Base-by-base conservation (phyloP, 768 basidiomycete genomes). In the Tylopilus intermedius region DNA sequence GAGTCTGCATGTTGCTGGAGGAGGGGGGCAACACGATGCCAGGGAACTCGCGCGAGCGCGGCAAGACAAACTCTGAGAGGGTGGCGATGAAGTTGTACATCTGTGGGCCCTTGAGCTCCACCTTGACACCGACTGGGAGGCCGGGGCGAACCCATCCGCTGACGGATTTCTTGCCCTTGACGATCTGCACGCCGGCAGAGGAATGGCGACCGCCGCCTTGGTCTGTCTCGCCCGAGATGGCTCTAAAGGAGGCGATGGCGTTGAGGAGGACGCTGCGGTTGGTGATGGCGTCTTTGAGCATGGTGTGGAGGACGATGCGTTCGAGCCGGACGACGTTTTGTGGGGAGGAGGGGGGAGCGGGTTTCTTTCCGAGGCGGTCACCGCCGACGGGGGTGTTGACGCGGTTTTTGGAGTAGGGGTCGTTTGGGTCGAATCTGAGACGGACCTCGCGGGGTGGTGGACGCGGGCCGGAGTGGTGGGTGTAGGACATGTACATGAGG, bases 81-180 rank as follows among this genome's bases (percentile, higher is more conserved):
- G 83, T 84, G 51, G 82, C 82, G 51, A 98, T 75, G 71, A 98
- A 97, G 61, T 91, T 88, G 74, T 91, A 97, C 94, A 98, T 97
- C 60, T 86, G 82, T 45, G 88, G 84, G 13, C 94, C 94, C 65
- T 82, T 84, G 60, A 99, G 72, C 66, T 90, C 90, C 55, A 97
- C 92, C 73, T 94, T 94, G 58, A 81, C 91, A 54, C 92, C 93
- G 18, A 87, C 74, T 0, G 95, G 91, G 45, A 90, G 67, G 22
- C 88, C 87, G 0, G 84, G 82, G 32, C 95, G 78, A 37, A 94
- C 80, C 90, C 92, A 98, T 0, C 88, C 86, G 32, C 87, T 69
- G 71, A 88, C 64, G 67, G 79, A 74, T 78, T 88, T 78, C 71
- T 83, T 61, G 58, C 88, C 72, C 69, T 67, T 74, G 50, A 86